phyloP scores from a whole-genome alignment of 2,329 filamentous ascomycete species.

The Ophioceras dolichostomum region DNA sequence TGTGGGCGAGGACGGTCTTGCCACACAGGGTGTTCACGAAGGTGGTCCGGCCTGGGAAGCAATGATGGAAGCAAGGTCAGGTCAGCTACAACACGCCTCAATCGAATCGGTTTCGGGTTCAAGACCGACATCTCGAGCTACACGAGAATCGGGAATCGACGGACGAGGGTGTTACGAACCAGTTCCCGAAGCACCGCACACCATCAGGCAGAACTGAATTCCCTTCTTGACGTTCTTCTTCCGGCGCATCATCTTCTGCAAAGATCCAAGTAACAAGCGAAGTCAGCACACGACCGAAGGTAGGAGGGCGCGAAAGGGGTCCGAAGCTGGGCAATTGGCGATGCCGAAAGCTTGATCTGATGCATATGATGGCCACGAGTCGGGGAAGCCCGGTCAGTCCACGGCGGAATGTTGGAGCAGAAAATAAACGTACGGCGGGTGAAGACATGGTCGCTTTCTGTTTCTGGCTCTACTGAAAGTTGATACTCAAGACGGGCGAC shows the following conservation, averaged over 20 bases:
- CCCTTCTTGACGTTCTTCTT: conserved; percentile 99
- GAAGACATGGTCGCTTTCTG: conserved; percentile 13
- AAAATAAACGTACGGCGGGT: conserved; percentile 18
- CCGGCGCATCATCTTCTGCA: conserved; percentile 93
- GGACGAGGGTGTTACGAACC: too few species aligned
- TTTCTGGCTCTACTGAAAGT: background rate
- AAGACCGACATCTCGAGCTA: too few species aligned
- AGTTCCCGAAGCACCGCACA: conserved; percentile 96
- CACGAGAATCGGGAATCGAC: background rate
- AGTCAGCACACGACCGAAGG: too few species aligned
- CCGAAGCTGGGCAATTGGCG: conserved; percentile 11
- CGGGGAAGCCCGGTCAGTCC: background rate
- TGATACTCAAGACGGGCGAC: conserved; percentile 5
- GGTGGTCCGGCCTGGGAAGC: conserved; percentile 70
- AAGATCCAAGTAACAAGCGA: too few species aligned
- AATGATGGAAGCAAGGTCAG: background rate
- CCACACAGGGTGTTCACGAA: conserved; percentile 99
- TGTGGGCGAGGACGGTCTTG: conserved; percentile 80
- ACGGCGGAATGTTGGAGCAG: background rate
- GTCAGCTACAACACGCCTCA: background rate
- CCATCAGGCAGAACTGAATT: conserved; percentile 99
- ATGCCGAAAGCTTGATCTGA: background rate
- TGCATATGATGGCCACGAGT: background rate
- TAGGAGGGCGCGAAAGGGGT: conserved; percentile 8
- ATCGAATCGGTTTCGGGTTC: background rate